These are phyloP conservation scores for Ophiosphaerella herpotricha DNA, from an alignment of 2,329 filamentous ascomycete species.

Conservation along the genomic window DNA sequence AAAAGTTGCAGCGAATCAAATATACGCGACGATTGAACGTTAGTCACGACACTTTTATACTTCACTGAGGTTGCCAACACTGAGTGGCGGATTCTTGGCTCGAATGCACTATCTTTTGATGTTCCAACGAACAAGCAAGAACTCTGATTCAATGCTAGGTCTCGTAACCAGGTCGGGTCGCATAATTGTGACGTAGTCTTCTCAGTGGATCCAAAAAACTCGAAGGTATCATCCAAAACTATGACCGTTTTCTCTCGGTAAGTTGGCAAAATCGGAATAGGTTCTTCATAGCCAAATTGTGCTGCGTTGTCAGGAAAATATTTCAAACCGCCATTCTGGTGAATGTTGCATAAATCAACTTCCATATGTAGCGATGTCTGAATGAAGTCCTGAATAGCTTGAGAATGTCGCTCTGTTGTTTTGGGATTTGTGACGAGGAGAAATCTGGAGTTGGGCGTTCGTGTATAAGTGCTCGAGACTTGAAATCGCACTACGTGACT, in stretches of 20 bases:
- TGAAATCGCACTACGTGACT: constrained; percentile 1
- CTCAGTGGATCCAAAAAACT: constrained; percentile 2
- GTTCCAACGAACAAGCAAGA: constrained; percentile 3
- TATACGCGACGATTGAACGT: background rate
- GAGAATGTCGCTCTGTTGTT: constrained; percentile 3
- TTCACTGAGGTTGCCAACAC: background rate
- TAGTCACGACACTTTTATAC: background rate
- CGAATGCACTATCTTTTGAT: background rate
- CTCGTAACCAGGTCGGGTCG: constrained; percentile 5
- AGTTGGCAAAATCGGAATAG: background rate
- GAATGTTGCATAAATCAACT: constrained; percentile 8
- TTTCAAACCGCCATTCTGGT: constrained; percentile 6
- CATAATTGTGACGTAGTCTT: constrained; percentile 1
- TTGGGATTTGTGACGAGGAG: constrained; percentile 7
- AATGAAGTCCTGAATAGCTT: constrained; percentile 7
- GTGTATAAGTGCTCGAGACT: constrained; percentile 5
- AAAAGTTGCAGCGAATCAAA: background rate
- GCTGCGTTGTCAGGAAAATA: background rate
- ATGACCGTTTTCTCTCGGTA: constrained; percentile 7
- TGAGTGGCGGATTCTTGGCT: background rate
- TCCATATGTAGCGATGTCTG: constrained; percentile 3
- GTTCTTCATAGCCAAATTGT: background rate
- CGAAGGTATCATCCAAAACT: constrained; percentile 4
- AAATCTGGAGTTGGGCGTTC: constrained; percentile 1
- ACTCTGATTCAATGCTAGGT: background rate